These are phyloP conservation scores for Stentor roeselii DNA, from an alignment of 73 alveolate genomes.

Conservation along the genomic window DNA sequence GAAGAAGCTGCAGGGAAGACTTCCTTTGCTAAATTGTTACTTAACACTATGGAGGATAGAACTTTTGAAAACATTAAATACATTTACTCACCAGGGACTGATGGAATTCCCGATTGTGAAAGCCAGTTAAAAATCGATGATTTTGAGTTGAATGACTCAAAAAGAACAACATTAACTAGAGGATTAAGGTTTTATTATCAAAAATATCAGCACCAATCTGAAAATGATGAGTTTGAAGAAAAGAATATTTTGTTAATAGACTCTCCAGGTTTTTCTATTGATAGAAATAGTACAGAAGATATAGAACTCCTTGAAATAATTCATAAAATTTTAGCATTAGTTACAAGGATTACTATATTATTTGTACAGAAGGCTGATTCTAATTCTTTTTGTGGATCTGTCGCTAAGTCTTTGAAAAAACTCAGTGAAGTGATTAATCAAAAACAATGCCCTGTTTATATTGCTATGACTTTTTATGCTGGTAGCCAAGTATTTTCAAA, in stretches of 20 bases:
- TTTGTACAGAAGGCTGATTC: background rate
- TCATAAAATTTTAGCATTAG: too few species aligned
- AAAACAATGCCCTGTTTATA: too few species aligned
- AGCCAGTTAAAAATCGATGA: too few species aligned
- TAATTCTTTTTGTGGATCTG: background rate
- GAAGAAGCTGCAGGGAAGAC: background rate
- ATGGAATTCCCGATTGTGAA: too few species aligned
- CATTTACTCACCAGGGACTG: too few species aligned
- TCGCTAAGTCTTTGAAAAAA: background rate
- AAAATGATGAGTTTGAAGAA: background rate
- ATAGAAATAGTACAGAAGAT: background rate
- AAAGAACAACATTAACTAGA: background rate
- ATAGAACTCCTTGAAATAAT: background rate
- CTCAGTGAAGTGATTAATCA: background rate
- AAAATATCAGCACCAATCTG: too few species aligned
- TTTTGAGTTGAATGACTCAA: too few species aligned
- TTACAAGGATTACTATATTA: too few species aligned
- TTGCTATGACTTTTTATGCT: background rate
- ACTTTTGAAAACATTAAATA: too few species aligned
- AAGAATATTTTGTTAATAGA: background rate
- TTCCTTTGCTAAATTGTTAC: background rate
- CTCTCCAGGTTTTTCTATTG: background rate
- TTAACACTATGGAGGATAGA: background rate
- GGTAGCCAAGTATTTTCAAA: background rate
- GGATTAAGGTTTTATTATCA: background rate